Evolutionary conservation across 2,329 filamentous ascomycete species (phyloP).

Genomic region (Rasamsonia emersonii): DNA sequence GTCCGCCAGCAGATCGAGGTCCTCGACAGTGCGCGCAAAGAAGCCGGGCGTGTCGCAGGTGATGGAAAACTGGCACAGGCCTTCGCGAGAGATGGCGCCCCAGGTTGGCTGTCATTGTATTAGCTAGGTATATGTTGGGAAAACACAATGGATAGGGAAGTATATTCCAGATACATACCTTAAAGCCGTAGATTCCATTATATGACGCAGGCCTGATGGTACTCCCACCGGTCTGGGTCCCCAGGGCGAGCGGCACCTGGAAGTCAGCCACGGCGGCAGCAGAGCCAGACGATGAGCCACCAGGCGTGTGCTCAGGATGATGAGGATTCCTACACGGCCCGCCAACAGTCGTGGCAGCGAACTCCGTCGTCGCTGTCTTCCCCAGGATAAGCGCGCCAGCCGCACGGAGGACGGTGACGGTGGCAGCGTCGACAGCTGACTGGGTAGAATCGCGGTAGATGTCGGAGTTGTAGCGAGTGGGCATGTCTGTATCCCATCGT

Average conservation of each 20-base stretch:
- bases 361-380: constrained; percentile 7
- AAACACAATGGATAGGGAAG: no score
- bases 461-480: constrained; percentile 3
- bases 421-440: constrained; percentile 2
- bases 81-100: constrained; percentile 54
- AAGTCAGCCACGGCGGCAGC: constrained; percentile 58
- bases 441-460: constrained; percentile 1
- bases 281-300: constrained; percentile 60
- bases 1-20: constrained; percentile 49
- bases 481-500: constrained; percentile 2
- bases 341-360: constrained; percentile 1
- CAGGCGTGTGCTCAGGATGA: constrained; percentile 46
- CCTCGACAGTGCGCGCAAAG: constrained; percentile 49
- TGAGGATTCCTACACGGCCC: constrained; percentile 50
- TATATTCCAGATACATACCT: constrained; percentile 20
- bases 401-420: not conserved
- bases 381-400: constrained; percentile 5
- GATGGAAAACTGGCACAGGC: constrained; percentile 48
- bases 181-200: constrained; percentile 57
- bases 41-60: constrained; percentile 56
- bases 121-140: no score
- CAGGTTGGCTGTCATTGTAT: constrained; percentile 52
- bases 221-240: constrained; percentile 59
- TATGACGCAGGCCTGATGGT: constrained; percentile 57
- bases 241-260: constrained; percentile 53